Conservation (phyloP, 768 basidiomycete species). For the Boletus subparvulus region DNA sequence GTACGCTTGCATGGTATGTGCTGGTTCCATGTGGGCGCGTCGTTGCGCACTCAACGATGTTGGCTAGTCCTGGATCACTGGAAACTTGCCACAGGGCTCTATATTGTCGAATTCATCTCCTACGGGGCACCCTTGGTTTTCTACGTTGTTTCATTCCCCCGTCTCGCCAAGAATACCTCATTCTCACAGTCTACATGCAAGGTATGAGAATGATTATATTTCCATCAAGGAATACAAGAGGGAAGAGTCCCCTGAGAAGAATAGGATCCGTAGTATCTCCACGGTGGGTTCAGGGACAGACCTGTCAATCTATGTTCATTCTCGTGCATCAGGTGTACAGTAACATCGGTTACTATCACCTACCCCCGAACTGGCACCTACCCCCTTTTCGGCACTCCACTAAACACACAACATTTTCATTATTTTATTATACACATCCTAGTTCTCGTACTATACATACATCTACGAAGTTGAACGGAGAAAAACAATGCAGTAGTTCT, state of each 20-base stretch:
- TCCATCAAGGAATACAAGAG: constrained; percentile 61
- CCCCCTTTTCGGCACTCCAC: too few relatives aligned
- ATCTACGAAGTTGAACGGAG: too few relatives aligned
- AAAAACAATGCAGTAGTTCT: too few relatives aligned
- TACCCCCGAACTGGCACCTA: too few relatives aligned
- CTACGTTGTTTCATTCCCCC: constrained; percentile 75
- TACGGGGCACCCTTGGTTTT: constrained; percentile 84
- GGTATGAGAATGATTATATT: constrained; percentile 60
- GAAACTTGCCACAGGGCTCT: constrained; percentile 75
- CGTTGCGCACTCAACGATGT: neutral
- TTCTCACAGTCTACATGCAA: constrained; percentile 52
- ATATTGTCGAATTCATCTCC: constrained; percentile 71
- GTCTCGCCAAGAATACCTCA: constrained; percentile 77
- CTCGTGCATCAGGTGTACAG: constrained; percentile 56
- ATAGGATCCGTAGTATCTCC: constrained; percentile 80
- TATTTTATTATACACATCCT: too few relatives aligned
- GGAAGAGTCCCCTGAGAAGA: constrained; percentile 82
- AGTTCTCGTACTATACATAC: too few relatives aligned
- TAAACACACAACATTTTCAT: too few relatives aligned
- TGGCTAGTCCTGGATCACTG: constrained; percentile 60
- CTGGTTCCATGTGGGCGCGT: neutral
- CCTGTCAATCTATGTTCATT: neutral
- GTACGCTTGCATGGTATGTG: too few relatives aligned
- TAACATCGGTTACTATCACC: constrained; percentile 80
- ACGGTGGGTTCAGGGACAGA: constrained; percentile 47